Evolutionary conservation across 257 asterid genomes (phyloP), one percentile per base, ranked within the genome.

Genomic region (Solanum piurae): DNA sequence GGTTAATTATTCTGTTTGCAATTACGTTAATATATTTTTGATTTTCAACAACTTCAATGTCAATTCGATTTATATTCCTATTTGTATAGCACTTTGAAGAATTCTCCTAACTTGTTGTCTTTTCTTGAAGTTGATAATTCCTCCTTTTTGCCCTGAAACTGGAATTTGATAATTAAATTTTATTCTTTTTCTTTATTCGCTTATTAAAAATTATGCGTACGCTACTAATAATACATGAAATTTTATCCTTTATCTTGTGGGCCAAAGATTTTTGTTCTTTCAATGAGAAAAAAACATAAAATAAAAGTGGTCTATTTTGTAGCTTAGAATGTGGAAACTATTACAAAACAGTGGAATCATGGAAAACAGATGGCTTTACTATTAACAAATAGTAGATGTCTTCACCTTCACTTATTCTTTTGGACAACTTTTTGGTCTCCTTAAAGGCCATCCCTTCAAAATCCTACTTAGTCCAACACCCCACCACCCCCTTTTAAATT

Each of bases 381-480:
- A 42, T 72, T 74, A 20, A 49, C 38, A 72, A 75, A 88, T 52
- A 84, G 90, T 85, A 85, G 12, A 23, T 33, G 46, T 20, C 83
- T 88, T 73, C 85, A 74, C 58, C 23, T 83, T 84, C 85, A 46
- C 49, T 49, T 83, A 36, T 73, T 34, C 21, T 9, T 12, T 64
- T 29, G 69, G 29, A 38, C 9, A 71, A 29, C 87, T 86, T 86
- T 85, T 86, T 27, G 83, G 88, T 88, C 90, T 86, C 84, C 87
- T 79, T 82, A 86, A 80, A 79, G 85, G 69, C 12, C 20, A 55
- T 34, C 37, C 25, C 27, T 37, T 37, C 36, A 68, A 27, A 5
- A 64, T 37, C 25, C 82, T 25, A 37, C 58, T 23, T 1, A 1
- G 23, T 44, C 60, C 36, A 23, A 18, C 83, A n/a, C 27, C 84